Base-by-base conservation (phyloP, 2,329 filamentous ascomycete species). In the Paecilomyces dactylethromorphus region DNA sequence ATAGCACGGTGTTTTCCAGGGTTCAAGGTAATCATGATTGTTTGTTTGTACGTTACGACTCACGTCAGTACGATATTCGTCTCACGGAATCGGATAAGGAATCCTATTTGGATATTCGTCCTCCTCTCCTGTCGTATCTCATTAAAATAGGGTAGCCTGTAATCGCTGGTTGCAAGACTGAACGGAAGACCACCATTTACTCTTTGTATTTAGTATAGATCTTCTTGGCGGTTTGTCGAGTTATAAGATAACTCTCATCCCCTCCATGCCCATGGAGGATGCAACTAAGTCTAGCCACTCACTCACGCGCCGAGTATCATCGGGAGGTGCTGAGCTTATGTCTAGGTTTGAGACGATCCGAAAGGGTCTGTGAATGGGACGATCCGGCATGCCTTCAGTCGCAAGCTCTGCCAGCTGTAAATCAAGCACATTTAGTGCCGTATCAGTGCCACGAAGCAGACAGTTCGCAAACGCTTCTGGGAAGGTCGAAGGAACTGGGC, bases 241-340 rank as follows among this genome's bases (percentile, higher is more conserved):
- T 18, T 29, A 52, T 52, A 52, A 8, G 50, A 65, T 29, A 4
- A 67, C 55, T 3, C 63, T 60, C 26, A 67, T 61, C 26, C 64
- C 64, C 21, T 63, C 65, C 26, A 67, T 59, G 4, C 64, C 65
- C 63, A 67, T 63, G 13, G 65, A 66, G n/a, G 65, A 65, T 45
- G 64, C 65, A 24, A 66, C 65, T 49, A 59, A 39, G 52, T 67
- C 65, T 31, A 65, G 58, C 64, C 65, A 67, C 52, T 62, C 57
- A 39, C 63, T 60, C 6, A 64, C 60, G 13, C 21, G 50, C 18
- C 7, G 39, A 45, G 39, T 3, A 18, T 33, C 32, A 33, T n/a
- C 39, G 24, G 50, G 11, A 26, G 24, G 7, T 29, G 6, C 24
- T 24, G 50, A 24, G 21, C 50, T 52, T 24, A 3, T 15, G 26